phyloP scores from a whole-genome alignment of 2,329 filamentous ascomycete species.

The Hypomyces rosellus region DNA sequence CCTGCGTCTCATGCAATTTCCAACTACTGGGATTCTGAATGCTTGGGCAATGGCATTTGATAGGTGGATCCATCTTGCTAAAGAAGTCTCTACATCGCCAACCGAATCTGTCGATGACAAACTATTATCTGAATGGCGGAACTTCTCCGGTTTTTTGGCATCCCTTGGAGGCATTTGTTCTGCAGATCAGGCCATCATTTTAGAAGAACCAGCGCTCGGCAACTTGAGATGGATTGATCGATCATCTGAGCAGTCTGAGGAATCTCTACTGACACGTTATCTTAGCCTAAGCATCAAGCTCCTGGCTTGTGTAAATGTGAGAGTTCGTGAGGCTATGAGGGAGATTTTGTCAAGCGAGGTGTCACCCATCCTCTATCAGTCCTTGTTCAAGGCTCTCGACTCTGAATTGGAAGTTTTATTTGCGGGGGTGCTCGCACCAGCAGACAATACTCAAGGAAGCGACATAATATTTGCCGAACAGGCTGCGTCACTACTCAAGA shows the following conservation, averaged over 20 bases:
- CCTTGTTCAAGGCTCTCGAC: slow-evolving; percentile 59
- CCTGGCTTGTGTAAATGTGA: slow-evolving; percentile 56
- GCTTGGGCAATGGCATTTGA: slow-evolving; percentile 63
- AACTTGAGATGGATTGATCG: slow-evolving; percentile 60
- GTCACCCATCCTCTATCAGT: slow-evolving; percentile 53
- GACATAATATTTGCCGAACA: slow-evolving; percentile 64
- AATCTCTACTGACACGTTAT: slow-evolving; percentile 54
- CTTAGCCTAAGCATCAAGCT: slow-evolving; percentile 59
- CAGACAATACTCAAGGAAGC: slow-evolving; percentile 49
- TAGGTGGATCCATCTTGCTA: slow-evolving; percentile 57
- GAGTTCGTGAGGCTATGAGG: slow-evolving; percentile 59
- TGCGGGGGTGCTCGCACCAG: slow-evolving; percentile 46
- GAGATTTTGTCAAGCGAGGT: slow-evolving; percentile 62
- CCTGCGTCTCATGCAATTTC: slow-evolving; percentile 53
- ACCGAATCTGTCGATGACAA: slow-evolving; percentile 49
- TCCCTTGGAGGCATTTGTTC: slow-evolving; percentile 61
- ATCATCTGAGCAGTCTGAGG: slow-evolving; percentile 53
- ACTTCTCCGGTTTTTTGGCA: slow-evolving; percentile 62
- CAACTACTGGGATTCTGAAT: slow-evolving; percentile 59
- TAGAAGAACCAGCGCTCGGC: slow-evolving; percentile 52
- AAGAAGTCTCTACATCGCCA: slow-evolving; percentile 51
- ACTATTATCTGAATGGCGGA: slow-evolving; percentile 58
- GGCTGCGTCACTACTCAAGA: slow-evolving; percentile 55
- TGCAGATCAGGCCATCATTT: slow-evolving; percentile 48
- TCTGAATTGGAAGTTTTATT: slow-evolving; percentile 58